Base-by-base conservation (phyloP, 2,329 filamentous ascomycete genomes). In the Pseudophaeomoniella oleicola region DNA sequence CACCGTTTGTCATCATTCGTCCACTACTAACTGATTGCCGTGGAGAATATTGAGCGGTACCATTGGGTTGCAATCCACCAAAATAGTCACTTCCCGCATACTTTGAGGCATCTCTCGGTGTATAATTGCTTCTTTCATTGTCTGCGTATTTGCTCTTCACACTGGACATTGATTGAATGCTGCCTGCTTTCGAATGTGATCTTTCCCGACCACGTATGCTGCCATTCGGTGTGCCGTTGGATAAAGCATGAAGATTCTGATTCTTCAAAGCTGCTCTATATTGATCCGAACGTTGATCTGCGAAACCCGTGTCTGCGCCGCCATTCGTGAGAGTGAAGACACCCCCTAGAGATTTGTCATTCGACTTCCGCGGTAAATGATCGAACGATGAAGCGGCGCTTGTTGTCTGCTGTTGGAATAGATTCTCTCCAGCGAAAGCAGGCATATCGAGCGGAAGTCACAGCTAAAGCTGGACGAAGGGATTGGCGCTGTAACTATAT, bases 201-300 rank as follows among this genome's bases (percentile, higher is more conserved):
- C 49, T 54, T 14, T 62, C 60, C 51, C 57, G 49, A 42, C 42
- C 39, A 32, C 62, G 59, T 35, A 60, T 62, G 38, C 56, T 57
- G 41, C 55, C 52, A 40, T 55, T 60, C 39, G 64, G 60, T 46
- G 63, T 65, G 44, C 68, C 72, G 52, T 78, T 76, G 46, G 69
- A 66, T 50, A 73, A 50, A 27, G 72, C 67, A 55, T 64, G 71
- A 59, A 77, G 71, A 57, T 68, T 77, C 55, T 62, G 32, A 30
- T 40, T 40, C 34, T 44, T 46, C 27, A 47, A 39, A 39, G 55
- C 6, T 27, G 22, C n/a, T n/a, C 22, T 27, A n/a, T 6, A n/a
- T n/a, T 27, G 59, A 42, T 63, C 58, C 43, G 55, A 53, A 37
- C 56, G 50, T 29, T 53, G 39, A 36, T 63, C 59, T 36, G 57